A percentile compares a stretch with the other conserved stretches of the same genome.
Evolutionary conservation across 345 rosid species (phyloP).

Genomic region (Mallotus nudiflorus): DNA sequence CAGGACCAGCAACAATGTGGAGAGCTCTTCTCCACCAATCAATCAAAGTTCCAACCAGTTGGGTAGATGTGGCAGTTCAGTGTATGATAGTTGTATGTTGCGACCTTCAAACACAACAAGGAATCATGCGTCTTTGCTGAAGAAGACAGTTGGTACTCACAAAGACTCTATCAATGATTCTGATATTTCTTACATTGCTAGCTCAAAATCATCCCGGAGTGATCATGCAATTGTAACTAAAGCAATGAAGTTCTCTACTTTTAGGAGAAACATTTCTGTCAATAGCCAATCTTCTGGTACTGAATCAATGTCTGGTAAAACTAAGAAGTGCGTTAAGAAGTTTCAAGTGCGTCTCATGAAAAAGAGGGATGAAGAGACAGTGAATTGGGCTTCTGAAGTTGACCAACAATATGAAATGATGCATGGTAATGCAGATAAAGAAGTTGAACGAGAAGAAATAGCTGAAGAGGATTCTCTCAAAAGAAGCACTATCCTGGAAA

Average conservation of each 20-base stretch:
- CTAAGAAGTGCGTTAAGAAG: slow-evolving; percentile 36
- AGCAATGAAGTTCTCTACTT: slow-evolving; percentile 32
- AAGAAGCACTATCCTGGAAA: slow-evolving; percentile 20
- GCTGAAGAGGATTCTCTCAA: slow-evolving; percentile 29
- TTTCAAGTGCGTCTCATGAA: slow-evolving; percentile 31
- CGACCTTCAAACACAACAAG: slow-evolving; percentile 32
- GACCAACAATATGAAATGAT: slow-evolving; percentile 41
- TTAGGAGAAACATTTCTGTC: slow-evolving; percentile 39
- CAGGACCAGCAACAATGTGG: slow-evolving; percentile 22
- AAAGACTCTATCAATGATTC: slow-evolving; percentile 22
- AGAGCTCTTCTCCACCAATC: slow-evolving; percentile 22
- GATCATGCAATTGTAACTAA: slow-evolving; percentile 30
- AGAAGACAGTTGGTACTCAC: slow-evolving; percentile 27
- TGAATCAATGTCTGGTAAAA: slow-evolving; percentile 28
- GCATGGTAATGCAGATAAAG: slow-evolving; percentile 34
- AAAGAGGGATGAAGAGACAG: slow-evolving; percentile 40
- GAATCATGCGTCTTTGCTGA: slow-evolving; percentile 34
- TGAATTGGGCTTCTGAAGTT: slow-evolving; percentile 40
- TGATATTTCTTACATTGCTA: slow-evolving; percentile 23
- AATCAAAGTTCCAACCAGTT: slow-evolving; percentile 31
- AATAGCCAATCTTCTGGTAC: slow-evolving; percentile 30
- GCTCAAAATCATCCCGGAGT: slow-evolving; percentile 21
- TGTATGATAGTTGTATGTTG: slow-evolving; percentile 23
- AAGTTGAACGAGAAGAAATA: slow-evolving; percentile 36
- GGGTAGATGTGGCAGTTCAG: slow-evolving; percentile 27